Evolutionary conservation across 192 early-diverging fungal genomes (phyloP).

Genomic region (Coemansia sp.): DNA sequence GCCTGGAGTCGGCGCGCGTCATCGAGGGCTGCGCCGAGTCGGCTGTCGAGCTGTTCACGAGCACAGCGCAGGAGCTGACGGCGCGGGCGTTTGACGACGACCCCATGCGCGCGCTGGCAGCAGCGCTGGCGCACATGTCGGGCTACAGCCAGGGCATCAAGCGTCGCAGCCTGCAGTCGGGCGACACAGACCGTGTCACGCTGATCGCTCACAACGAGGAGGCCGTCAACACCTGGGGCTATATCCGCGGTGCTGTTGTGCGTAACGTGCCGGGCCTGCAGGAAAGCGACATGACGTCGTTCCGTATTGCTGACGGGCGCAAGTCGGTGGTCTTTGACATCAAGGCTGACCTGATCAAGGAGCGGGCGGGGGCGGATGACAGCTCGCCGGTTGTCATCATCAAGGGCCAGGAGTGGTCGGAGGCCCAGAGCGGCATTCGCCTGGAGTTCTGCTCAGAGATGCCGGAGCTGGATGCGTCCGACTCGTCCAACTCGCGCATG

Average conservation of each 20-base stretch:
- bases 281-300: constrained; percentile 69
- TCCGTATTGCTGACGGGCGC: constrained; percentile 80
- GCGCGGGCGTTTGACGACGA: constrained; percentile 59
- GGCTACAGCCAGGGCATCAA: constrained; percentile 80
- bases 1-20: constrained; percentile 65
- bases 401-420: constrained; percentile 66
- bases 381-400: constrained; percentile 41
- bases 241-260: constrained; percentile 71
- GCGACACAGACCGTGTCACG: constrained; percentile 75
- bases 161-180: constrained; percentile 74
- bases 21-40: constrained; percentile 63
- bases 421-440: constrained; percentile 53
- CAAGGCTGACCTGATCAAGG: constrained; percentile 60
- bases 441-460: constrained; percentile 66
- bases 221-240: constrained; percentile 74
- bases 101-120: constrained; percentile 69
- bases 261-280: constrained; percentile 63
- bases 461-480: constrained; percentile 69
- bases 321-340: constrained; percentile 86
- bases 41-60: constrained; percentile 73
- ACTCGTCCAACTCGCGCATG: constrained; percentile 31
- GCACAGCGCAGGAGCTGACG: constrained; percentile 69
- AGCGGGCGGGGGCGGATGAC: constrained; percentile 42
- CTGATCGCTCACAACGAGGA: constrained; percentile 58
- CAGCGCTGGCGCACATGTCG: constrained; percentile 83